Evolutionary conservation across 306 rosid species (phyloP), one percentile per base, ranked within the genome.

Genomic region (Lathyrus oleraceus): DNA sequence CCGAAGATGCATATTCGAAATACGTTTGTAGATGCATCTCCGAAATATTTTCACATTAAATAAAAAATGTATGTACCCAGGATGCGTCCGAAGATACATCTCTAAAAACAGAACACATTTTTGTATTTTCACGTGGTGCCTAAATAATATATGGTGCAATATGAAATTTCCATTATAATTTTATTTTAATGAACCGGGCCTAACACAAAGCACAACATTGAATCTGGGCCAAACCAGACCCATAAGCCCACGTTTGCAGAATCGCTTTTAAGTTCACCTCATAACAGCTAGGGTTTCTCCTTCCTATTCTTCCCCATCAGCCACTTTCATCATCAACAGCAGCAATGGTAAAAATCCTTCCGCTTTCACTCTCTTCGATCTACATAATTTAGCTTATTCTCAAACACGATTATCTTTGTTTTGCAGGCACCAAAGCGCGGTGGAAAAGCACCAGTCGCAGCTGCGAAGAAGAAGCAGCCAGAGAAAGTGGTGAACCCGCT

Each of bases 401-500:
- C 4, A 15, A 42, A 40, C 52, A 14, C 2, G 53, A 28, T 63
- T 54, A 8, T 23, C 47, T 30, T 27, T 1, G 3, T 25, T 63
- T 5, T 38, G 12, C 54, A 73, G 78, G 78, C 65, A 39, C 78
- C 78, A 17, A 73, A 73, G 32, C 48, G 56, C 48, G 77, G 71
- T 49, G 77, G 27, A 27, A 73, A 73, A 63, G 77, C 54, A 13
- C 54, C 64, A 9, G 65, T 12, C 4, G 45, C 20, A 12, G 78
- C 78, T 10, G 71, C 64, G 2, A 73, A 73, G 71, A 73, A 73
- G 78, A 73, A 73, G 57, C 64, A 23, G 1, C 21, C 81, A 84
- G 89, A 84, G 82, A 82, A 84, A 65, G 91, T 87, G 10, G 78
- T 64, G 59, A 90, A 90, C 52, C 94, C 96, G 2, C 73, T 90